phyloP scores from a whole-genome alignment of 164 flowering plant species.

The Hamamelis virginiana region DNA sequence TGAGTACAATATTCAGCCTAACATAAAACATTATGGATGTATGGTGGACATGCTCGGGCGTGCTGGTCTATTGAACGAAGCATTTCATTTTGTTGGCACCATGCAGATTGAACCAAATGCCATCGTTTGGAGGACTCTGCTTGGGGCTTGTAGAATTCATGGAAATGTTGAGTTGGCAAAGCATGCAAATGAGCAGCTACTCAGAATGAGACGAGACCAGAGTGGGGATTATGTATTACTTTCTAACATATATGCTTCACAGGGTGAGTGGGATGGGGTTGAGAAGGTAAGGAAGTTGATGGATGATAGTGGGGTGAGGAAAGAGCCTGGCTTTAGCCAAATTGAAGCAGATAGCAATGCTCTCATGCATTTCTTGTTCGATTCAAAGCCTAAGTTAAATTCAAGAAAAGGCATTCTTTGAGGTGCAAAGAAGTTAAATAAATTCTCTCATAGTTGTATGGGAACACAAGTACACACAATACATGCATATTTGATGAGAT shows the following conservation, averaged over 20 bases:
- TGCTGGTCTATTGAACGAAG: constrained; percentile 58
- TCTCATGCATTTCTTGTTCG: constrained; percentile 51
- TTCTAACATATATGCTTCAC: constrained; percentile 62
- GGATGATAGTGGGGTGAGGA: constrained; percentile 58
- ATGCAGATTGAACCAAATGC: constrained; percentile 64
- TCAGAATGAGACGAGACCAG: constrained; percentile 44
- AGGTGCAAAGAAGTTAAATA: background rate
- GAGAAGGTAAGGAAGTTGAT: constrained; percentile 64
- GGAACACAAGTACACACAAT: background rate
- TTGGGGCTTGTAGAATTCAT: constrained; percentile 65
- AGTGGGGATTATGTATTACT: constrained; percentile 72
- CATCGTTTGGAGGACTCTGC: constrained; percentile 70
- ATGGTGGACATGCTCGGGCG: constrained; percentile 76
- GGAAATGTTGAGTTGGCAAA: constrained; percentile 64
- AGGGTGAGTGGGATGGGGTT: constrained; percentile 62
- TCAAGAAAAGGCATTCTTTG: constrained; percentile 6
- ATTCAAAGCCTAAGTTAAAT: constrained; percentile 27
- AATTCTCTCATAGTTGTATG: background rate
- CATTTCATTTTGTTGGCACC: constrained; percentile 48
- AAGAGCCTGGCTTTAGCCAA: constrained; percentile 49
- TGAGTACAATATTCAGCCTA: constrained; percentile 51
- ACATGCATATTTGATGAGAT: background rate
- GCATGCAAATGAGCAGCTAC: constrained; percentile 48
- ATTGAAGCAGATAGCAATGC: constrained; percentile 40
- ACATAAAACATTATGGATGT: constrained; percentile 69